These are phyloP conservation scores for Baorangia bicolor DNA, from an alignment of 768 basidiomycete species.

Conservation along the genomic window DNA sequence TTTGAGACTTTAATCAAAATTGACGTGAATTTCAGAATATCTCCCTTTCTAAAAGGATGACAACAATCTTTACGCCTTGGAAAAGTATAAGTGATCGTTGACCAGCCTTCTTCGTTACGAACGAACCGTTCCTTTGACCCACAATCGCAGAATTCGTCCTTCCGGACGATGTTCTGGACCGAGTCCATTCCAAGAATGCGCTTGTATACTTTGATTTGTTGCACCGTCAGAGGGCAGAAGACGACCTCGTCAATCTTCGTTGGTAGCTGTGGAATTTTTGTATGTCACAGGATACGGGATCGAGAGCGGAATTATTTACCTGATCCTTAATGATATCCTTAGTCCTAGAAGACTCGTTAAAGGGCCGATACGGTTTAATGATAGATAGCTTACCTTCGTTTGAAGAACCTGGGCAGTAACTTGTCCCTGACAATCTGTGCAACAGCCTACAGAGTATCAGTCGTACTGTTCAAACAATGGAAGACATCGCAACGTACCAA, in stretches of 20 bases:
- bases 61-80: constrained; percentile 62
- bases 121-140: constrained; percentile 57
- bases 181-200: constrained; percentile 60
- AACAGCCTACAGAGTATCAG: constrained; percentile 42
- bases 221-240: constrained; percentile 81
- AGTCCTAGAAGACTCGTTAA: constrained; percentile 42
- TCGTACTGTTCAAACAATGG: background rate
- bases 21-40: constrained; percentile 74
- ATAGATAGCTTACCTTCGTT: constrained; percentile 56
- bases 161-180: constrained; percentile 69
- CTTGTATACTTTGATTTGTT: constrained; percentile 74
- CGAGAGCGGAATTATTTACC: constrained; percentile 32
- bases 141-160: constrained; percentile 75
- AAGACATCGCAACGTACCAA: constrained; percentile 35
- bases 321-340: constrained; percentile 76
- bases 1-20: constrained; percentile 88
- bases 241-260: constrained; percentile 88
- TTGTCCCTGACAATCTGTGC: constrained; percentile 62
- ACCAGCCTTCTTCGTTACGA: background rate
- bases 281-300: background rate
- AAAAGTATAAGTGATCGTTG: constrained; percentile 10
- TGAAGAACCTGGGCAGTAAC: constrained; percentile 78
- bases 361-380: background rate
- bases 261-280: constrained; percentile 57
- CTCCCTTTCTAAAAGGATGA: constrained; percentile 42